Evolutionary conservation across 1,284 basidiomycete species (phyloP), one percentile per base, ranked within the genome.

Genomic region (Trametes pubescens): DNA sequence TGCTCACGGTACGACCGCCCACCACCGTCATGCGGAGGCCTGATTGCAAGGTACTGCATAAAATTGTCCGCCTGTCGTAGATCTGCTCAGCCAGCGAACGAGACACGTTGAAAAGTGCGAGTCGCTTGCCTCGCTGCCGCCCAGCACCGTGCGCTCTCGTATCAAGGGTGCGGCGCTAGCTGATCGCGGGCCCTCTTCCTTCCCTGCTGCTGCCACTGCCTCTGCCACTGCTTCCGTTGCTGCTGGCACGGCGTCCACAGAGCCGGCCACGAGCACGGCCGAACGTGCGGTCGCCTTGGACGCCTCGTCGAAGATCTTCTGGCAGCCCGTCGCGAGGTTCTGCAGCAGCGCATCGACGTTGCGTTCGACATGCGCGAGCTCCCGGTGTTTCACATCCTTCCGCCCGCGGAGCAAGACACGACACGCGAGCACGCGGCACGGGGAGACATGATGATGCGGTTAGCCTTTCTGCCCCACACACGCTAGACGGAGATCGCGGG

Each of bases 291-390:
- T 81, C 55, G 89, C 90, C 65, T 81, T 81, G 65, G 88, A 85
- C 59, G 89, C 90, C 68, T 81, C 80, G 67, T 76, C 77, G 78
- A 93, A 93, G 60, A 92, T 76, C 70, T 75, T 75, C 65, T 86
- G 83, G 76, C 90, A 92, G 66, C 81, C 80, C 68, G 73, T 75
- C 56, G 86, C 87, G 67, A 93, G 76, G 71, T 89, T 86, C 66
- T 86, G 82, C 57, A 88, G 77, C 67, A 93, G 79, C 32, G 81
- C 83, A 69, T 89, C 84, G 68, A 94, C 78, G 78, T 93, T 94
- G 74, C 85, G 85, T 77, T 90, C 86, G 65, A 90, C 72, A 74
- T 83, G 79, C 63, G 80, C 82, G 60, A 87, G 74, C 73, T 89
- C 83, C 61, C 77, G 81, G 60, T 78, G 79, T 59, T 75, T 74